A percentile compares a stretch with the other conserved stretches of the same genome.
Evolutionary conservation across 768 basidiomycete genomes (phyloP).

Genomic region (Tulasnella calospora): DNA sequence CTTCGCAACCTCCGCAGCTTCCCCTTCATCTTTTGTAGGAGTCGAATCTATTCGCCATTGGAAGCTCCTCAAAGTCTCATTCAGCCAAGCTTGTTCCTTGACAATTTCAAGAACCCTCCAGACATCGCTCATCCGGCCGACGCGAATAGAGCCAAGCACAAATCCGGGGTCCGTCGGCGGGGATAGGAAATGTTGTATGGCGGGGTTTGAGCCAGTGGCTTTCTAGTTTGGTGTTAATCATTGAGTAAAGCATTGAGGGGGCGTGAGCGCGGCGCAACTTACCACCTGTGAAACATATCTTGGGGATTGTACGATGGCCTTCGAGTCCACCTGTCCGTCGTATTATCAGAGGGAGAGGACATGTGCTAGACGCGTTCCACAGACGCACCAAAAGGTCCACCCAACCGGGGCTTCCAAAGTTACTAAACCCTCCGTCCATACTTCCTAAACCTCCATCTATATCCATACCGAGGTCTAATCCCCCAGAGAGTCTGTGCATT

Average conservation of each 20-base stretch:
- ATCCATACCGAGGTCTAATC: conserved; percentile 12
- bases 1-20: not conserved
- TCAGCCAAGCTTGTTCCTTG: conserved; percentile 79
- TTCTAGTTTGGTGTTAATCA: not conserved
- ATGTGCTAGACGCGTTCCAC: conserved; percentile 26
- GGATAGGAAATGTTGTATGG: conserved; percentile 59
- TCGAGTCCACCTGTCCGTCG: conserved; percentile 50
- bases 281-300: conserved; percentile 67
- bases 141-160: conserved; percentile 62
- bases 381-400: conserved; percentile 13
- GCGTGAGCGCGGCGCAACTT: conserved; percentile 30
- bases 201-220: conserved; percentile 69
- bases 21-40: not conserved
- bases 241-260: not conserved
- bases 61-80: conserved; percentile 58
- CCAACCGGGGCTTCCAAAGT: conserved; percentile 14
- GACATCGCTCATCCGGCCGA: conserved; percentile 65
- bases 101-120: conserved; percentile 77
- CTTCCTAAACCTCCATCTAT: not conserved
- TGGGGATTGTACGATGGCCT: conserved; percentile 47
- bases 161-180: conserved; percentile 75
- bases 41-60: conserved; percentile 46
- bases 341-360: not conserved
- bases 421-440: not conserved
- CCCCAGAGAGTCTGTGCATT: conserved; percentile 12